These are phyloP conservation scores for Cordyceps tenuipes DNA, from an alignment of 2,329 filamentous ascomycete species.

Conservation along the genomic window DNA sequence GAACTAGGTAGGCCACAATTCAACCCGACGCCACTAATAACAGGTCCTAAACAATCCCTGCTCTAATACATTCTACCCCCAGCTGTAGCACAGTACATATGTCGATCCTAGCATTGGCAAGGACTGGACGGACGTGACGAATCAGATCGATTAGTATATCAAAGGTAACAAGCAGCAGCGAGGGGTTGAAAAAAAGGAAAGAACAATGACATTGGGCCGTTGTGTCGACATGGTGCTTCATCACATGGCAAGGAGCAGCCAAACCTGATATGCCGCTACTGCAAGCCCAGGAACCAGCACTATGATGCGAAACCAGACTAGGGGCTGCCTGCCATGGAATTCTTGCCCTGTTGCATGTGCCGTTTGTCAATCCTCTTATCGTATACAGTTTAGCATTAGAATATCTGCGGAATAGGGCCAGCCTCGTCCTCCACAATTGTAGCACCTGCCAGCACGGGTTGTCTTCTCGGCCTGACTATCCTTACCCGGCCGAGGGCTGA, in stretches of 20 bases:
- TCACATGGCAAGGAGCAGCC: background rate
- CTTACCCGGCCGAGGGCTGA: background rate
- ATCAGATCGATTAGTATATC: too few relatives aligned
- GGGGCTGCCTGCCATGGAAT: background rate
- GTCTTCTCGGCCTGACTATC: background rate
- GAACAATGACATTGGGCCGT: background rate
- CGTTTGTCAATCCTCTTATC: background rate
- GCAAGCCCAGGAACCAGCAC: background rate
- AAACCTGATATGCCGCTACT: background rate
- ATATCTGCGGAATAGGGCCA: background rate
- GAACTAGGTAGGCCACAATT: too few relatives aligned
- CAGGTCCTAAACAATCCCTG: too few relatives aligned
- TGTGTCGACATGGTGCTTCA: background rate
- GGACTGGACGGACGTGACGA: too few relatives aligned
- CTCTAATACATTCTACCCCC: too few relatives aligned
- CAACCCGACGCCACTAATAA: too few relatives aligned
- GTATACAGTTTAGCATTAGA: background rate
- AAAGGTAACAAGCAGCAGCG: too few relatives aligned
- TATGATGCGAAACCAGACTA: background rate
- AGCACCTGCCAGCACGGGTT: constrained; percentile 6
- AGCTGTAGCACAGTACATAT: too few relatives aligned
- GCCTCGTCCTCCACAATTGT: background rate
- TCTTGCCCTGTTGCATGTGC: background rate
- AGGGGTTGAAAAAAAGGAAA: too few relatives aligned
- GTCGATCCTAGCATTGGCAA: too few relatives aligned